Evolutionary conservation across 2,329 filamentous ascomycete genomes (phyloP), one percentile per base, ranked within the genome.

Genomic region (Exophiala phaeomuriformis): DNA sequence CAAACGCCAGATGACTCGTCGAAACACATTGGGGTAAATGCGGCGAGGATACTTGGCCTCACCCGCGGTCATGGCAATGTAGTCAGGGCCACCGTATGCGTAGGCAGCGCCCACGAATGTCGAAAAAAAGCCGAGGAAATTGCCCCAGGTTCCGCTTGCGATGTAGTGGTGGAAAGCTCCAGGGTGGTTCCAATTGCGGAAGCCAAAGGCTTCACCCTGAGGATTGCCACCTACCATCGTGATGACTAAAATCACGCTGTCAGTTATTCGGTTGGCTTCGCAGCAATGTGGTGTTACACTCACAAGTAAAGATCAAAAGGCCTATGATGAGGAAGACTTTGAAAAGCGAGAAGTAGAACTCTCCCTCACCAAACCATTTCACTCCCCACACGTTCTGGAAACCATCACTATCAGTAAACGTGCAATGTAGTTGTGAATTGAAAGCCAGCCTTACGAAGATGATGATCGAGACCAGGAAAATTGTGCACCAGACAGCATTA

Each of bases 331-430:
- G 87, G 48, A 89, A 63, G 51, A 90, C 84, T 69, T 90, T 90
- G 74, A 91, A 81, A 52, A 76, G 80, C 4, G 85, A 83, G 62
- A 90, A 82, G 79, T 84, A 89, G 70, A 90, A 88, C 67, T 91
- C 87, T 29, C 88, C 74, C 65, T 90, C 85, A 37, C 86, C 87
- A 61, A 88, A 90, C 60, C 82, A 81, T 47, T 79, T 78, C 42
- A 90, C 81, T 1, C 85, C 85, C 35, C 90, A 67, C 65, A 87
- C 81, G 69, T 90, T 90, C 19, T 19, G 19, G 19, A 19, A 19
- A 19, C 19, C 19, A 1, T 19, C 19, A 19, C 2, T 19, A 19
- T 19, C 19, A 19, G 19, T 19, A 19, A 19, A 19, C 2, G 19
- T 19, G 19, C 19, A 19, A 19, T 19, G 19, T 19, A 19, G 19